Conservation (phyloP, 352 stramenopile genomes). For the Phytophthora macrochlamydospora region DNA sequence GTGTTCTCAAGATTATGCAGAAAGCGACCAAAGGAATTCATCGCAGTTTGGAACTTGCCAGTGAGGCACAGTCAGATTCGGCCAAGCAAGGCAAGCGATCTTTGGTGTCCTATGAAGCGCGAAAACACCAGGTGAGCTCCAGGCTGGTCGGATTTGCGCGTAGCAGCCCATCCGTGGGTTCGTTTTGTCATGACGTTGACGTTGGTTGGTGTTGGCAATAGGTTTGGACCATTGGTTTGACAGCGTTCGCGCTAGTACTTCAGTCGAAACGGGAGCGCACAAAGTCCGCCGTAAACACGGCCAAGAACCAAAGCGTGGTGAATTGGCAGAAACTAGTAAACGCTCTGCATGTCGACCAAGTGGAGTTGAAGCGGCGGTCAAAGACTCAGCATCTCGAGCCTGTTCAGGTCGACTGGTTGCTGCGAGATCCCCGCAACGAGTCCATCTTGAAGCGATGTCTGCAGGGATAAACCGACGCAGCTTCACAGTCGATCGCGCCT, state of each 20-base stretch:
- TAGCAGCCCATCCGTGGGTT: neutral
- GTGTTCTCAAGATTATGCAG: slow-evolving; percentile 38
- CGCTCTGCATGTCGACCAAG: slow-evolving; percentile 15
- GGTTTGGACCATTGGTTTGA: slow-evolving; percentile 51
- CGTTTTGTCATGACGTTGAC: too few species aligned
- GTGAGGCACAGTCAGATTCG: neutral
- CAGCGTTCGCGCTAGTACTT: slow-evolving; percentile 44
- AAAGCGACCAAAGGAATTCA: slow-evolving; percentile 59
- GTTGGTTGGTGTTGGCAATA: slow-evolving; percentile 5
- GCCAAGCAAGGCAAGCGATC: neutral
- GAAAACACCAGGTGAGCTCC: slow-evolving; percentile 25
- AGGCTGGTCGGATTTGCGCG: neutral
- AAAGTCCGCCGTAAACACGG: slow-evolving; percentile 3
- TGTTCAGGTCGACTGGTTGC: slow-evolving; percentile 28
- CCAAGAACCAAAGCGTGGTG: slow-evolving; percentile 1
- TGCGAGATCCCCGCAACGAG: slow-evolving; percentile 33
- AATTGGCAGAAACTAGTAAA: slow-evolving; percentile 33
- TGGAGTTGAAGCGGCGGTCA: slow-evolving; percentile 9
- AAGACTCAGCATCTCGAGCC: neutral
- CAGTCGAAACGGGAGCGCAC: slow-evolving; percentile 22
- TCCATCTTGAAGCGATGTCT: slow-evolving; percentile 33
- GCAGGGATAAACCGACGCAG: neutral
- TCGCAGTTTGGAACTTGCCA: slow-evolving; percentile 28
- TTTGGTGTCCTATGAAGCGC: slow-evolving; percentile 14
- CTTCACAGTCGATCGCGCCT: neutral